Conservation (phyloP, 208 protist genomes). For the Wallacemonas sp. region DNA sequence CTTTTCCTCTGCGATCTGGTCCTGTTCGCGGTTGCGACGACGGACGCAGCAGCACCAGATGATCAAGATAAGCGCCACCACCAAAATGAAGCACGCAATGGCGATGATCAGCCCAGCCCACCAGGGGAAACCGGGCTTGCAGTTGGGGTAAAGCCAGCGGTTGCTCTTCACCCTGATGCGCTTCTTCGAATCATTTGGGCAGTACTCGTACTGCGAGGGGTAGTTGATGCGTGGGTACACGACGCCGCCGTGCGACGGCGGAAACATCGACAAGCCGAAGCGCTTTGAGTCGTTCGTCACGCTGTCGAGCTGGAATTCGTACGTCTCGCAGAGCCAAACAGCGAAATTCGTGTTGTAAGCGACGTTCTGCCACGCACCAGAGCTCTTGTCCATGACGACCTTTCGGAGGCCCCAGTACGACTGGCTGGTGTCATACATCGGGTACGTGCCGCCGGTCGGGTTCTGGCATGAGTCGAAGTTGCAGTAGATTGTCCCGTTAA, state of each 20-base stretch:
- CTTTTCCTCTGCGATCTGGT: slow-evolving; percentile 12
- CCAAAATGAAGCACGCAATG: slow-evolving; percentile 21
- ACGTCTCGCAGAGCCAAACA: slow-evolving; percentile 63
- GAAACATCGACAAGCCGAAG: slow-evolving; percentile 27
- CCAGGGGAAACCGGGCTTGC: slow-evolving; percentile 44
- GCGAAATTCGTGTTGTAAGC: slow-evolving; percentile 32
- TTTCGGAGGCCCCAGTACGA: slow-evolving; percentile 46
- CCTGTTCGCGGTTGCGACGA: slow-evolving; percentile 18
- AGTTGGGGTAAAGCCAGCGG: slow-evolving; percentile 39
- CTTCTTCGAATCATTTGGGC: slow-evolving; percentile 18
- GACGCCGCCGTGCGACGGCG: slow-evolving; percentile 43
- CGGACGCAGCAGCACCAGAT: slow-evolving; percentile 40
- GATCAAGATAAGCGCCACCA: slow-evolving; percentile 41
- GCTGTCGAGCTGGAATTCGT: slow-evolving; percentile 39
- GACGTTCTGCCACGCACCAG: slow-evolving; percentile 47
- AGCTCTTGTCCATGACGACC: slow-evolving; percentile 21
- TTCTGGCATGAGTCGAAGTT: slow-evolving; percentile 28
- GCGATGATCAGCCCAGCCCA: slow-evolving; percentile 54
- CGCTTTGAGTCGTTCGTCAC: slow-evolving; percentile 20
- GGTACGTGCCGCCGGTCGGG: not conserved
- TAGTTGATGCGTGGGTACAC: not conserved
- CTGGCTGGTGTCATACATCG: slow-evolving; percentile 25
- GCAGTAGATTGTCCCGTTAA: slow-evolving; percentile 23
- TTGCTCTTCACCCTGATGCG: slow-evolving; percentile 13
- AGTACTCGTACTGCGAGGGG: slow-evolving; percentile 17